Base-by-base conservation (phyloP, 257 asterid genomes). In the Solanum megistacrolobum region DNA sequence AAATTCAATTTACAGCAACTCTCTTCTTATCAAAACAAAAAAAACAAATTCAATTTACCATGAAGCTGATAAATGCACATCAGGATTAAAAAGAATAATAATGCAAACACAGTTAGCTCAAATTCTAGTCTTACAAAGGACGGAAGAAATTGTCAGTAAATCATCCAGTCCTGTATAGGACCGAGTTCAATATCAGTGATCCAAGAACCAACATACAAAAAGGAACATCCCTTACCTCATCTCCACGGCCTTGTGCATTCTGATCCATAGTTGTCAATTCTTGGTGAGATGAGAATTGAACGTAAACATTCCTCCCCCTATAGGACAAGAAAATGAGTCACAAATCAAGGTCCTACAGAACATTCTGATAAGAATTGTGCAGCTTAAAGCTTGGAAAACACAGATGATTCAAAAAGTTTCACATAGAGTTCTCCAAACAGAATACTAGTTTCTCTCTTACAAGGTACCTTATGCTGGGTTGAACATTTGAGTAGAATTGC, bases 201-300 rank as follows among this genome's bases (percentile, higher is more conserved):
- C 66, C 27, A 46, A 58, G 52, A 41, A 81, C 38, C 68, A 43
- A 81, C 85, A 29, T 46, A 11, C 65, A 46, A 73, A 29, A 46
- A 71, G n/a, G 36, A 78, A 32, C 38, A 84, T 88, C 76, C 91
- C 90, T 92, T 93, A 97, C 99, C 99, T 97, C 99, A 13, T 97
- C 99, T 87, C 91, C 99, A 88, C 98, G 94, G 55, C 96, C 96
- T 89, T 97, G 99, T 41, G 98, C 25, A 91, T 89, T 94, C 91
- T 97, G 99, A 89, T 97, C 99, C 94, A 95, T 91, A 83, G 98
- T 93, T 71, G 99, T 97, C 88, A 97, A 91, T 89, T 97, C 99
- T 91, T 97, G 99, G 90, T 97, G 99, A 76, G 99, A 97, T 86
- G 99, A 96, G 91, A 95, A 97, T 86, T 97, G 99, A 90, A 96